Percentiles rank a stretch among this genome's conserved stretches.
Evolutionary conservation across 192 early-diverging fungal species (phyloP).

Genomic region (Geranomyces michiganensis): DNA sequence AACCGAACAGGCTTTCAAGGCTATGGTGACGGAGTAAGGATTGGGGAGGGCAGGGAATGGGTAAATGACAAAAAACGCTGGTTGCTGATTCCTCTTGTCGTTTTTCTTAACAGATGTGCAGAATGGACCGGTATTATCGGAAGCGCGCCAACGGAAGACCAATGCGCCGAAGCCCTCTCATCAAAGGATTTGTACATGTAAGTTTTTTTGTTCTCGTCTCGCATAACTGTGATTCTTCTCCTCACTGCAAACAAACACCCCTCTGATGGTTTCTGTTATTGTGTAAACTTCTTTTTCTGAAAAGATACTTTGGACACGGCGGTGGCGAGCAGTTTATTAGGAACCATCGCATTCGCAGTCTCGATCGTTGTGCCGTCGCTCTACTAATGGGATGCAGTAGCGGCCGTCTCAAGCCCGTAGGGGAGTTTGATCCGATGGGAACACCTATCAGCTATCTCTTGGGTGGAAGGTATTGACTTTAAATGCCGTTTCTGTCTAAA

Average conservation of each 20-base stretch:
- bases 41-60: too few relatives aligned
- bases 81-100: too few relatives aligned
- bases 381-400: constrained; percentile 95
- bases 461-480: constrained; percentile 81
- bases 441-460: constrained; percentile 82
- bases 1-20: constrained; percentile 80
- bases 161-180: constrained; percentile 62
- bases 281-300: too few relatives aligned
- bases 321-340: constrained; percentile 83
- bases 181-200: constrained; percentile 68
- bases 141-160: constrained; percentile 63
- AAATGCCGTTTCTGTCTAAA: constrained; percentile 8
- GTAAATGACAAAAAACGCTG: too few relatives aligned
- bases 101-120: too few relatives aligned
- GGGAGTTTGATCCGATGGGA: constrained; percentile 90
- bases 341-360: constrained; percentile 64
- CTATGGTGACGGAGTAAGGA: constrained; percentile 22
- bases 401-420: constrained; percentile 69
- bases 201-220: neutral
- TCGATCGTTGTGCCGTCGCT: constrained; percentile 73
- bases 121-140: constrained; percentile 77
- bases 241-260: too few relatives aligned
- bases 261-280: too few relatives aligned
- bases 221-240: too few relatives aligned
- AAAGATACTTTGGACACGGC: constrained; percentile 93